phyloP scores from a whole-genome alignment of 345 rosid genomes.

The Nephelium lappaceum region DNA sequence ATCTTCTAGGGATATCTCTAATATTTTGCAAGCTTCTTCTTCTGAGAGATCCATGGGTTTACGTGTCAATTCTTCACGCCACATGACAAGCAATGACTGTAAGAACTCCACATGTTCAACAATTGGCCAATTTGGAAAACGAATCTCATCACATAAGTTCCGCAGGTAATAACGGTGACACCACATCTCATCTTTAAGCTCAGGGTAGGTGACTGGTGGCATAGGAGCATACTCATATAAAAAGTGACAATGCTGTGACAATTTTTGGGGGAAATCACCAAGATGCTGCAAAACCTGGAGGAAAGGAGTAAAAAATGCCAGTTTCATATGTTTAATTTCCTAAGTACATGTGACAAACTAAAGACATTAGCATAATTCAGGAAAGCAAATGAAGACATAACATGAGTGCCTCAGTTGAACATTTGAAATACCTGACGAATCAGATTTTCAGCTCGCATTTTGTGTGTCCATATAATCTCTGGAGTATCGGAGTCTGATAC shows the following conservation, averaged over 20 bases:
- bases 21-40: constrained; percentile 94
- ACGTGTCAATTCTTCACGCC: constrained; percentile 99
- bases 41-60: constrained; percentile 99
- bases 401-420: constrained; percentile 6
- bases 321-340: constrained; percentile 2
- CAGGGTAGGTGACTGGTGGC: constrained; percentile 99
- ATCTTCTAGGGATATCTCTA: constrained; percentile 89
- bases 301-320: constrained; percentile 17
- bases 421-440: constrained; percentile 74
- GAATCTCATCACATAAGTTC: constrained; percentile 91
- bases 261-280: constrained; percentile 96
- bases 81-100: constrained; percentile 95
- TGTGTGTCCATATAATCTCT: constrained; percentile 98
- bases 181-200: constrained; percentile 99
- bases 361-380: constrained; percentile 8
- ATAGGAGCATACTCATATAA: constrained; percentile 97
- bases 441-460: constrained; percentile 98
- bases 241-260: constrained; percentile 96
- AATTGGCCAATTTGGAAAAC: constrained; percentile 94
- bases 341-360: constrained; percentile 6
- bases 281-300: constrained; percentile 98
- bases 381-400: constrained; percentile 12
- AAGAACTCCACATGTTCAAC: constrained; percentile 98
- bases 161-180: constrained; percentile 97
- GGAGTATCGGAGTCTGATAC: constrained; percentile 99